A percentile compares a stretch with the other conserved stretches of the same genome.
phyloP scores from a whole-genome alignment of 2,329 filamentous ascomycete genomes.

The Rutstroemia sp. region DNA sequence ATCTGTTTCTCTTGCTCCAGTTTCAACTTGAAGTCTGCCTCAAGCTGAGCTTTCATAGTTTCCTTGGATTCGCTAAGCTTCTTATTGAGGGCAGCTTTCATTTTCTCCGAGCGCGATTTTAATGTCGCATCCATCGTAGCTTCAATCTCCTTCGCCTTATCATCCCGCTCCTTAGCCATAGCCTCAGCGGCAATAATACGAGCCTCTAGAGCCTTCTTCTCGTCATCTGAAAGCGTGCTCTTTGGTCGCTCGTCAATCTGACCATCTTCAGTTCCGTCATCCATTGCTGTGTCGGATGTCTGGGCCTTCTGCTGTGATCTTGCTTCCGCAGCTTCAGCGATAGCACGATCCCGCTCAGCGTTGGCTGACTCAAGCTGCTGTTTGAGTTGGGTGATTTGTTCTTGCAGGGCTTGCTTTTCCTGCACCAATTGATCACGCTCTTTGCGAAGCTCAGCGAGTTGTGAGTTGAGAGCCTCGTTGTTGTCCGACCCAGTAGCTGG shows the following conservation, averaged over 20 bases:
- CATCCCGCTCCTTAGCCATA: slow-evolving; percentile 56
- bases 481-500: slow-evolving; percentile 45
- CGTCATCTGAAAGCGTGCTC: slow-evolving; percentile 43
- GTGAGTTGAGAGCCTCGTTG: slow-evolving; percentile 39
- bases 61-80: slow-evolving; percentile 53
- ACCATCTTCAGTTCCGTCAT: slow-evolving; percentile 51
- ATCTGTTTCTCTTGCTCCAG: slow-evolving; percentile 58
- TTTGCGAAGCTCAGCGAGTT: slow-evolving; percentile 43
- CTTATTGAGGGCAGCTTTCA: slow-evolving; percentile 60
- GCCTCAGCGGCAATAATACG: slow-evolving; percentile 53
- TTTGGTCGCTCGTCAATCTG: slow-evolving; percentile 39
- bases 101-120: slow-evolving; percentile 59
- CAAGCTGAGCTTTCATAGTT: slow-evolving; percentile 45
- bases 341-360: slow-evolving; percentile 49
- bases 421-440: slow-evolving; percentile 59
- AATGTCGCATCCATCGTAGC: slow-evolving; percentile 51
- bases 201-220: slow-evolving; percentile 54
- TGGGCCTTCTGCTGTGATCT: slow-evolving; percentile 33
- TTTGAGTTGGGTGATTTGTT: slow-evolving; percentile 48
- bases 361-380: slow-evolving; percentile 54
- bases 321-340: slow-evolving; percentile 35
- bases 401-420: slow-evolving; percentile 62
- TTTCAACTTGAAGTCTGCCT: slow-evolving; percentile 39
- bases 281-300: slow-evolving; percentile 19
- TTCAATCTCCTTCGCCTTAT: slow-evolving; percentile 51